A percentile compares a stretch with the other conserved stretches of the same genome.
Evolutionary conservation across 306 rosid species (phyloP).

Genomic region (Malus orientalis): DNA sequence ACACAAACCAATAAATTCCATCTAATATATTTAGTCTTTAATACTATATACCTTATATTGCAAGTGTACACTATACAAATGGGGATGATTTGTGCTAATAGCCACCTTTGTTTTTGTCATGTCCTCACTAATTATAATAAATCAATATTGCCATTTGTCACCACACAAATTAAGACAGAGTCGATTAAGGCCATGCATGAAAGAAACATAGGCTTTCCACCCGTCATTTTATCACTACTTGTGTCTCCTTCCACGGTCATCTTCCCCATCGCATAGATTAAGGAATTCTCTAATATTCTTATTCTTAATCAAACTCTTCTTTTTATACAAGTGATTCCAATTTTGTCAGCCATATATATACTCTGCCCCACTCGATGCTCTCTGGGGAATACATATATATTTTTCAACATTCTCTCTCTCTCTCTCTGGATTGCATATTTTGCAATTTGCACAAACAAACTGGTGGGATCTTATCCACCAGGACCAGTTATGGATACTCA

Average conservation of each 20-base stretch:
- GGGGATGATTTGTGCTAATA: neutral
- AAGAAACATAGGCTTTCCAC: neutral
- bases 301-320: neutral
- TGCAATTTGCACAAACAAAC: neutral
- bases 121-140: neutral
- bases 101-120: neutral
- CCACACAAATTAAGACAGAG: neutral
- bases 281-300: neutral
- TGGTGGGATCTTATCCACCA: slow-evolving; percentile 19
- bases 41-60: neutral
- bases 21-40: neutral
- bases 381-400: neutral
- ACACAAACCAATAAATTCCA: neutral
- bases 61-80: neutral
- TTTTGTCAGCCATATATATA: neutral
- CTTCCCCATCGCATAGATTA: neutral
- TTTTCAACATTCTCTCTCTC: neutral
- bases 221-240: neutral
- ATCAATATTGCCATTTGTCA: neutral
- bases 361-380: neutral
- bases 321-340: neutral
- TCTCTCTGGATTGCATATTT: neutral
- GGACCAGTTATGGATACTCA: slow-evolving; percentile 27
- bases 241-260: slow-evolving; percentile 1
- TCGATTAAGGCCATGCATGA: slow-evolving; percentile 1